phyloP scores from a whole-genome alignment of 441 rosid species.

The Theobroma grandiflorum region DNA sequence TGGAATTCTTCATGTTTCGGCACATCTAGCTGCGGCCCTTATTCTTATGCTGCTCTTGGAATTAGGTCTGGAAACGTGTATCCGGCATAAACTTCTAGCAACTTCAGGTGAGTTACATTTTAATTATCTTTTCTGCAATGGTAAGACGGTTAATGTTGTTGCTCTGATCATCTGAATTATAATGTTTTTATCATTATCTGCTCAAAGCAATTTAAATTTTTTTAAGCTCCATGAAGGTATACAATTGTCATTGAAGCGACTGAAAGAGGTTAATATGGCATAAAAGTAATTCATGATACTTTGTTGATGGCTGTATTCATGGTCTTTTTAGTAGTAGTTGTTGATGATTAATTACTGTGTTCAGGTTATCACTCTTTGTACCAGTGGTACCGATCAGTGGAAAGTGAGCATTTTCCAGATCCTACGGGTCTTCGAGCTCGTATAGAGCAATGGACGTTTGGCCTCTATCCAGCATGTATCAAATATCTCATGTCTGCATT shows the following conservation, averaged over 20 bases:
- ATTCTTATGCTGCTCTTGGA: slow-evolving; percentile 95
- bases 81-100: slow-evolving; percentile 88
- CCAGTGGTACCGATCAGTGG: slow-evolving; percentile 95
- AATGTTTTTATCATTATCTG: not conserved
- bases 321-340: slow-evolving; percentile 21
- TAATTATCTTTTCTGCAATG: not conserved
- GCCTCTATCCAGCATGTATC: slow-evolving; percentile 98
- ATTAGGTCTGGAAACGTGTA: slow-evolving; percentile 90
- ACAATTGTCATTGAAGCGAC: too few species aligned
- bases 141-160: slow-evolving; percentile 2
- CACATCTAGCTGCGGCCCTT: slow-evolving; percentile 89
- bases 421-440: slow-evolving; percentile 98
- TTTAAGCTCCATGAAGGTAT: not conserved
- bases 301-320: slow-evolving; percentile 8
- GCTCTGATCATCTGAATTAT: not conserved
- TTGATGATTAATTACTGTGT: slow-evolving; percentile 20
- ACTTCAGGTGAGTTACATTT: slow-evolving; percentile 72
- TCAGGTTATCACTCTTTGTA: slow-evolving; percentile 94
- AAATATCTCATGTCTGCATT: slow-evolving; percentile 99
- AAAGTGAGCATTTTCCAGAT: slow-evolving; percentile 97
- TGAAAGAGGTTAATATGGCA: too few species aligned
- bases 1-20: slow-evolving; percentile 88
- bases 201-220: not conserved
- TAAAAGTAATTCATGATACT: not conserved
- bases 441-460: slow-evolving; percentile 97